phyloP scores from a whole-genome alignment of 305 asterid genomes.

The Rubia tinctorum region DNA sequence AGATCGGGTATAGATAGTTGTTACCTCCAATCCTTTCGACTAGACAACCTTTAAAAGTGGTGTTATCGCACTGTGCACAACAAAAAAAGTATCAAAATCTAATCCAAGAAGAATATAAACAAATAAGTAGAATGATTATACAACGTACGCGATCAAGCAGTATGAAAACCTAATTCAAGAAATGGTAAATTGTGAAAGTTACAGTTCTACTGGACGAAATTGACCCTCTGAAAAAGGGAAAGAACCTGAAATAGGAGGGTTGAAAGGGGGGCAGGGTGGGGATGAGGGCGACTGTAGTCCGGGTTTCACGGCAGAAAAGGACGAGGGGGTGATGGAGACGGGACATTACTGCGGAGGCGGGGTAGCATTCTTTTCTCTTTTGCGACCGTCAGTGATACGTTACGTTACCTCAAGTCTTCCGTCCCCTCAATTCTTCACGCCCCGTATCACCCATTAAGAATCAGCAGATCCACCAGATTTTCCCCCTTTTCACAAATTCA shows the following conservation, averaged over 20 bases:
- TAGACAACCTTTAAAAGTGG: background rate
- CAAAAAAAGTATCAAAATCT: background rate
- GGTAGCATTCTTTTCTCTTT: constrained; percentile 14
- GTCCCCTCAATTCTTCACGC: background rate
- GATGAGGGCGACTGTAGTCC: constrained; percentile 41
- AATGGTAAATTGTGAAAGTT: too few relatives aligned
- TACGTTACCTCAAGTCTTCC: constrained; percentile 28
- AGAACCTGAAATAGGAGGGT: too few relatives aligned
- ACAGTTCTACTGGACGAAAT: too few relatives aligned
- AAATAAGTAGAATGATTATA: too few relatives aligned
- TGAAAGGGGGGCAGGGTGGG: too few relatives aligned
- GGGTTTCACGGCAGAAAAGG: constrained; percentile 80
- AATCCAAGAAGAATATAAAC: background rate
- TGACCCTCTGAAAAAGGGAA: too few relatives aligned
- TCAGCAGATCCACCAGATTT: background rate
- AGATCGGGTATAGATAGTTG: background rate
- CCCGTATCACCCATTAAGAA: background rate
- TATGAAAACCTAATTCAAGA: too few relatives aligned
- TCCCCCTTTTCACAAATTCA: background rate
- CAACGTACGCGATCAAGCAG: too few relatives aligned
- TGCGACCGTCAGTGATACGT: constrained; percentile 70
- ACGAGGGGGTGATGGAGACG: constrained; percentile 60
- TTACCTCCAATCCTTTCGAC: background rate
- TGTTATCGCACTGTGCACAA: background rate
- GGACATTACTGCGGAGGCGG: constrained; percentile 44